A percentile compares a stretch with the other conserved stretches of the same genome.
phyloP scores from a whole-genome alignment of 129 eudicot genomes.

The Flaveria bidentis region DNA sequence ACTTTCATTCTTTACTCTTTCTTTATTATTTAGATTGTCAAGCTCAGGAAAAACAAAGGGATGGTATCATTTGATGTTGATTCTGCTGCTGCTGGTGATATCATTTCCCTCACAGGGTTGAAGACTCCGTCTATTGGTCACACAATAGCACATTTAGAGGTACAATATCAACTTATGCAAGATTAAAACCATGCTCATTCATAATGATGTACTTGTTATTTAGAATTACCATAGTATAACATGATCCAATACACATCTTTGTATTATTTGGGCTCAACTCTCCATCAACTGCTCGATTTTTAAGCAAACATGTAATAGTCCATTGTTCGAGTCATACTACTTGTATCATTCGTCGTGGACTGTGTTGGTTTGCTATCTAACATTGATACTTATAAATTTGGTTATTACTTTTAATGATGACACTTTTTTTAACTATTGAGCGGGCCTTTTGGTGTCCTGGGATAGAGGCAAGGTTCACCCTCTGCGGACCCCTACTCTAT shows the following conservation, averaged over 20 bases:
- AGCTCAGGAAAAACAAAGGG: slow-evolving; percentile 86
- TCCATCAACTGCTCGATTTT: neutral
- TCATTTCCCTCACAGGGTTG: slow-evolving; percentile 87
- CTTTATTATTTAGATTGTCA: slow-evolving; percentile 56
- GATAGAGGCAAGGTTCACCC: no score
- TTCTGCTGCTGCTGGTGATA: slow-evolving; percentile 98
- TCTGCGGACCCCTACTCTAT: no score
- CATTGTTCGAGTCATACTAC: neutral
- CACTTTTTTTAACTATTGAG: no score
- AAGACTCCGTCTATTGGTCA: slow-evolving; percentile 88
- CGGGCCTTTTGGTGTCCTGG: neutral
- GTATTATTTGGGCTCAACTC: neutral
- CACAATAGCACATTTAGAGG: slow-evolving; percentile 84
- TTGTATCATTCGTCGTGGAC: neutral
- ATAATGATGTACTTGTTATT: neutral
- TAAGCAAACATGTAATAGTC: neutral
- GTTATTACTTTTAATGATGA: neutral
- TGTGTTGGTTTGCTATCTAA: neutral
- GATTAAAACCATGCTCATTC: neutral
- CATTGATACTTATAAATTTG: neutral
- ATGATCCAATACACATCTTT: neutral
- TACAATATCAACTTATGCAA: slow-evolving; percentile 15
- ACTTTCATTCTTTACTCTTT: neutral
- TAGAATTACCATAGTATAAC: neutral
- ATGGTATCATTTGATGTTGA: slow-evolving; percentile 62